Evolutionary conservation across 805 yeast species (phyloP), one percentile per base, ranked within the genome.

Genomic region (Wickerhamomyces tratensis): DNA sequence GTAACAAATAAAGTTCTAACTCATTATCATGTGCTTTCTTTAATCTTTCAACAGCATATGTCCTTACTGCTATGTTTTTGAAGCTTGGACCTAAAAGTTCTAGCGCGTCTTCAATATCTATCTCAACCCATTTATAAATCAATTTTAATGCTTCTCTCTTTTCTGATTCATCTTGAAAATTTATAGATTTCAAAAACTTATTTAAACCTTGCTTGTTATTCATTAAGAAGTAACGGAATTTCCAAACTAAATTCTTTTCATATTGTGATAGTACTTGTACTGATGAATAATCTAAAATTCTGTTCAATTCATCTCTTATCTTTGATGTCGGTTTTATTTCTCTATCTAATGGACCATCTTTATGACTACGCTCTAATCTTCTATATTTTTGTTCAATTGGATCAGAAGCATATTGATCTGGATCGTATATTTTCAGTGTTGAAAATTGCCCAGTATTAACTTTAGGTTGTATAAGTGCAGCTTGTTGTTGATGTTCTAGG

Each of bases 321-420:
- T 79, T 83, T 5, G 95, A 82, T 15, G 91, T 83, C 1, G 98
- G 98, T 51, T 89, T 86, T 39, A 86, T 68, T 44, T 88, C 96
- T 50, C 77, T 79, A 56, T 89, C 98, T 34, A 86, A 62, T 27
- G 85, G 74, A 1, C 86, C 73, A 40, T 82, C 76, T 53, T 84
- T 82, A 50, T 89, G 86, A 39, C 84, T 77, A 60, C 97, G 82
- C 48, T 89, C 93, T 41, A 91, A 63, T 44, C 82, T 78, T 49
- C 95, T 77, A 56, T 83, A 87, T 58, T 91, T 93, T 48, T 79
- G 73, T 56, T 93, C 98, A 25, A 93, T 81, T 1, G 96, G 96
- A 53, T 91, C 95, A 46, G 73, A 77, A 20, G 68, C 64, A 46
- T 63, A 68, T 51, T 75, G 79, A 48, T 84, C 91, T 1, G 88